Evolutionary conservation across 352 stramenopile species (phyloP).

Genomic region (Aphanomyces stellatus): DNA sequence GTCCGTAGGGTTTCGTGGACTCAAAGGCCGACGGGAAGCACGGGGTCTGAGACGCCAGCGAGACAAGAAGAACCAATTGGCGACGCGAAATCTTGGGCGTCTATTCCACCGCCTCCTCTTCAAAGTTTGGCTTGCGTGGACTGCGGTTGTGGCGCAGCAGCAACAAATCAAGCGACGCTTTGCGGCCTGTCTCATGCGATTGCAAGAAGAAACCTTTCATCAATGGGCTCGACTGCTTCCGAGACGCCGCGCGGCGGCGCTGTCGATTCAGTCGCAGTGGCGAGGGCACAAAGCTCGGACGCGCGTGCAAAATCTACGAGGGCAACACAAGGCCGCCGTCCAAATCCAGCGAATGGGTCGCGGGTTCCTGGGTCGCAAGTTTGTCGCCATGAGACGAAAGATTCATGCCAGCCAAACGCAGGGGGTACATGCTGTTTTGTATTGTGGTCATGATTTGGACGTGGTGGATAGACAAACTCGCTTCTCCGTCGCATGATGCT

Average conservation of each 20-base stretch:
- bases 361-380: slow-evolving; percentile 27
- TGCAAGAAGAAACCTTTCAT: slow-evolving; percentile 36
- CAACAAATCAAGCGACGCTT: slow-evolving; percentile 41
- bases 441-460: too few species aligned
- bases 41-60: background rate
- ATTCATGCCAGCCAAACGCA: slow-evolving; percentile 30
- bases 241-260: slow-evolving; percentile 23
- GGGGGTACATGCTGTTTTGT: slow-evolving; percentile 13
- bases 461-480: slow-evolving; percentile 14
- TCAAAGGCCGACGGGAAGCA: background rate
- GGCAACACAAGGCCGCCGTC: slow-evolving; percentile 24
- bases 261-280: slow-evolving; percentile 56
- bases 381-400: slow-evolving; percentile 20
- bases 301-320: slow-evolving; percentile 31
- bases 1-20: background rate
- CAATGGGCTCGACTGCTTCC: slow-evolving; percentile 35
- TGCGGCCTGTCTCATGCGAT: slow-evolving; percentile 31
- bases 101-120: slow-evolving; percentile 25
- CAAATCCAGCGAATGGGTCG: slow-evolving; percentile 52
- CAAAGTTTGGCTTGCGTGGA: slow-evolving; percentile 53
- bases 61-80: slow-evolving; percentile 18
- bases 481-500: slow-evolving; percentile 33
- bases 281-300: slow-evolving; percentile 42
- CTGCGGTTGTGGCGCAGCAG: slow-evolving; percentile 27
- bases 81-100: background rate